Evolutionary conservation across 139 green algal species (phyloP), one percentile per base, ranked within the genome.

Genomic region (Volvox reticuliferus): DNA sequence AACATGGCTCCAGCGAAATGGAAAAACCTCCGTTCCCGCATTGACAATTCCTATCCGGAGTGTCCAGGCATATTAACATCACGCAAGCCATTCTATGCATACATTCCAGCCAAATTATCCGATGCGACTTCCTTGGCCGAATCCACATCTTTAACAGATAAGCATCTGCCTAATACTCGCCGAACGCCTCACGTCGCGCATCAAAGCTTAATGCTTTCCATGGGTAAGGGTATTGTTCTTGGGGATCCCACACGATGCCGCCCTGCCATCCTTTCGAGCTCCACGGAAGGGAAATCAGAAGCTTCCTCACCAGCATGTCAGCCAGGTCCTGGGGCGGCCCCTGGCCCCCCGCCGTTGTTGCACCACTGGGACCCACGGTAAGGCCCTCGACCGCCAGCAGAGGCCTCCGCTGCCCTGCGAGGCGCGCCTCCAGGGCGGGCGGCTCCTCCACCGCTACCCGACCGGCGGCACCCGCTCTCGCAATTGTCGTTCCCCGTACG

Each of bases 371-470:
- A 21, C 86, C 71, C 50, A 90, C 86, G 14, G 32, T 65, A 22
- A 90, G 73, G 28, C 86, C 86, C 73, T 84, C 86, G 44, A 90
- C 30, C 20, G 73, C 73, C 86, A 90, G 71, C 44, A 50, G 30
- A 30, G 20, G 86, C 50, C 33, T 28, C 28, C 32, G 84, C 22
- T 65, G 82, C 26, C 67, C 21, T 6, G 82, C 84, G 36, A 89
- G 67, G 2, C 83, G 68, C 17, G 67, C 67, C 22, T 89, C 82
- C 63, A 88, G 65, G 33, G 20, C 22, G 19, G 82, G 82, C 82
- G 82, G 63, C 33, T 79, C 55, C 33, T 76, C 28, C 1, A 20
- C 22, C 61, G 16, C 37, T 9, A 1, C 61, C 22, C 81, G 62
- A 0, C 30, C n/a, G 16, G 26, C 30, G 0, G 19, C 83, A 12